Base-by-base conservation (phyloP, 192 early-diverging fungal species). In the Coemansia sp. region DNA sequence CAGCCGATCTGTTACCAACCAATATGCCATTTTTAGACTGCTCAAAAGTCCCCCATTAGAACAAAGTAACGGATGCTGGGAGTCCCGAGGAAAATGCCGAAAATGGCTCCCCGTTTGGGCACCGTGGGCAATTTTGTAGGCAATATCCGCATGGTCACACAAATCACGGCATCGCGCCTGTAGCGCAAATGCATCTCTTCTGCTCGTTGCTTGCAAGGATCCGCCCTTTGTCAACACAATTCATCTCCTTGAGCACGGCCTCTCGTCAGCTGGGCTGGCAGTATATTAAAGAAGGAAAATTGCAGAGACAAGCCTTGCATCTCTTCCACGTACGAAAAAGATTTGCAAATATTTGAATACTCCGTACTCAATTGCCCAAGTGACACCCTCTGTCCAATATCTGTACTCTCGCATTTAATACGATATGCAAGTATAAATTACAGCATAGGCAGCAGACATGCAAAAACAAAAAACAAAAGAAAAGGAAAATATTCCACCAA, bases 381-480 rank as follows among this genome's bases (percentile, higher is more conserved):
- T 64, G 62, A 64, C 54, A 14, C 22, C 24, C 10, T 26, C 19
- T 39, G 15, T 32, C 35, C 41, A 64, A 64, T 57, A 38, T 46
- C 27, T 52, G 59, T 42, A 44, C 32, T 24, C 33, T 22, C 54
- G 19, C 41, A 33, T 55, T n/a, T 36, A 17, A 15, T 44, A 34
- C 41, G 44, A 56, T 17, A 38, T 52, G 14, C 53, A 54, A 37
- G 24, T 55, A 18, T 38, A 15, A 58, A 58, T 29, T 50, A 50
- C 46, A 50, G 27, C 27, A 29, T 12, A 27, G 46, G 26, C 46
- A 50, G 46, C 46, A 4, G 46, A 50, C 21, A 48, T 22, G 29
- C 32, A 56, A 50, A 21, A 38, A 56, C 33, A 38, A 53, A 62
- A 17, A 53, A 38, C 8, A 24, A 7, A 40, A 56, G 4, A 22